A percentile compares a stretch with the other conserved stretches of the same genome.
Conservation (phyloP, 768 basidiomycete genomes). For the Leccinellum luteum region DNA sequence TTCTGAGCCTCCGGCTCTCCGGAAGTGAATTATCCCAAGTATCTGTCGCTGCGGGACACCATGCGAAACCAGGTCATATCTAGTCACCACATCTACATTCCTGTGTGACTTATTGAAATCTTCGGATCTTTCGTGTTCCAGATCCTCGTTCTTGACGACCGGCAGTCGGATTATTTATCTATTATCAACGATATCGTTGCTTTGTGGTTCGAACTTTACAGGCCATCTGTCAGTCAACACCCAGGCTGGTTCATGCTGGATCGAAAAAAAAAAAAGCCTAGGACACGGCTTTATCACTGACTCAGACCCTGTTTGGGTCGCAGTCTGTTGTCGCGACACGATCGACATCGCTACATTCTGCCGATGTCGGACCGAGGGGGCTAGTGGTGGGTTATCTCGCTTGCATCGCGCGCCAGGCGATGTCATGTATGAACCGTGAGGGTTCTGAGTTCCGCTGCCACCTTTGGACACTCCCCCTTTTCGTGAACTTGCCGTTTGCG, state of each 20-base stretch:
- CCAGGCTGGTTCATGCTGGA: neutral
- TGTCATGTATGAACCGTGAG: neutral
- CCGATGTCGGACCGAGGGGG: neutral
- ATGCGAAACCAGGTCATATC: neutral
- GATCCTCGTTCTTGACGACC: neutral
- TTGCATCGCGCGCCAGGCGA: neutral
- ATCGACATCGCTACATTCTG: neutral
- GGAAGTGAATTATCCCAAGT: neutral
- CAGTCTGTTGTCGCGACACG: neutral
- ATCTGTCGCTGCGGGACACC: neutral
- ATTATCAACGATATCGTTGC: neutral
- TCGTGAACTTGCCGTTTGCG: neutral
- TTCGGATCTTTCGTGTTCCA: neutral
- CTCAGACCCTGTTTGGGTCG: neutral
- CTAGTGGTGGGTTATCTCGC: neutral
- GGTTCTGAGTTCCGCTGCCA: neutral
- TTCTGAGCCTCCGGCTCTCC: neutral
- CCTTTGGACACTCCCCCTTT: neutral
- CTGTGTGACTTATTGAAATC: too few species aligned
- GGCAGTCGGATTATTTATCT: neutral
- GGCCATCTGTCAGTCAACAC: neutral
- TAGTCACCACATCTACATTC: too few species aligned
- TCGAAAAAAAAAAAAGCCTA: neutral
- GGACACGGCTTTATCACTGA: neutral
- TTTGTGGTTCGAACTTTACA: neutral